Evolutionary conservation across 2,329 filamentous ascomycete species (phyloP).

Genomic region (Hypoxylon sp.): DNA sequence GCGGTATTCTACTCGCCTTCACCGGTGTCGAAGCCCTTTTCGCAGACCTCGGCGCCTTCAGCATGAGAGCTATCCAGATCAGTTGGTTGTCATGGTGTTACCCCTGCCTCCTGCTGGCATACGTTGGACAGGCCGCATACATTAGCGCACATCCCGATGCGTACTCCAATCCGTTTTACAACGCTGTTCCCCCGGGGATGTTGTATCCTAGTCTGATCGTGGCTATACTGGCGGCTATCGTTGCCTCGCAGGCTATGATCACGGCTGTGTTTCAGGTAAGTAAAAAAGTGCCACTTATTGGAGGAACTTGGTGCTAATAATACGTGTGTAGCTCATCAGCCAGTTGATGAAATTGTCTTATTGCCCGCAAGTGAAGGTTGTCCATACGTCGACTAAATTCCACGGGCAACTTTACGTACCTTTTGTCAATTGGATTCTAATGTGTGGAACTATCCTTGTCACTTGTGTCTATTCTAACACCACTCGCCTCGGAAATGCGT

Average conservation of each 20-base stretch:
- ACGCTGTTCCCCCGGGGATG: conserved; percentile 76
- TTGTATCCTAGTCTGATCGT: conserved; percentile 78
- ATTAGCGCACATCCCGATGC: conserved; percentile 72
- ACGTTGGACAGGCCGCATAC: conserved; percentile 81
- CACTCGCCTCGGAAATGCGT: conserved; percentile 79
- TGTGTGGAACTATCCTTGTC: conserved; percentile 82
- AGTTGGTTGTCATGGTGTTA: conserved; percentile 79
- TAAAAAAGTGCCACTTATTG: background rate
- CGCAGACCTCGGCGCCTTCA: conserved; percentile 83
- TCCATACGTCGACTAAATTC: conserved; percentile 78
- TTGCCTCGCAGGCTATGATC: conserved; percentile 84
- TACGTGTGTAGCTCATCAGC: conserved; percentile 48
- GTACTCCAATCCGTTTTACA: conserved; percentile 82
- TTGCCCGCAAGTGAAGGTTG: conserved; percentile 81
- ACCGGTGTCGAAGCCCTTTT: conserved; percentile 86
- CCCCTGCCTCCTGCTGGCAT: conserved; percentile 76
- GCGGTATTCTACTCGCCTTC: conserved; percentile 81
- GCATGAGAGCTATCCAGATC: conserved; percentile 77
- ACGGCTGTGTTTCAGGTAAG: conserved; percentile 78
- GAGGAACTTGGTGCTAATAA: conserved; percentile 25
- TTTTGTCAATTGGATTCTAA: conserved; percentile 81
- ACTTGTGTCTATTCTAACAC: conserved; percentile 78
- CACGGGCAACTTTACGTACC: conserved; percentile 85
- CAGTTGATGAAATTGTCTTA: conserved; percentile 77
- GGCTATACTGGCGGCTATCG: conserved; percentile 78